Evolutionary conservation across 169 alveolate species (phyloP).

Genomic region (Cytauxzoon felis): DNA sequence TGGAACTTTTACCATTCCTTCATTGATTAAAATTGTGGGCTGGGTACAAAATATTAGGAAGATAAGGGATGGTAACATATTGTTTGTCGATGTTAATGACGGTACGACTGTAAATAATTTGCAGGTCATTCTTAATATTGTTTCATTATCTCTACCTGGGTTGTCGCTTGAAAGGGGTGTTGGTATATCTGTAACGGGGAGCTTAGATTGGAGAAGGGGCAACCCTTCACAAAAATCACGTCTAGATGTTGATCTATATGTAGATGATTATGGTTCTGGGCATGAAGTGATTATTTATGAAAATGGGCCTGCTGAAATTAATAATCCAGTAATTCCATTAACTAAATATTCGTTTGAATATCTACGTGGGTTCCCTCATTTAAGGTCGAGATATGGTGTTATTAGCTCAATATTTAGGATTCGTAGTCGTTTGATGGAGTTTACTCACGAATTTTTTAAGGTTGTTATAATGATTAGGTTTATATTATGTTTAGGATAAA

Average conservation of each 20-base stretch:
- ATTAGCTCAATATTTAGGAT: conserved; percentile 81
- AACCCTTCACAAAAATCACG: conserved; percentile 66
- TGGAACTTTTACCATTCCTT: neutral
- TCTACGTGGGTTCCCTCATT: conserved; percentile 66
- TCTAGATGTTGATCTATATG: conserved; percentile 50
- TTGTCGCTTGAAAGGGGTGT: conserved; percentile 75
- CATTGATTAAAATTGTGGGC: conserved; percentile 29
- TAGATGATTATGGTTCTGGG: conserved; percentile 52
- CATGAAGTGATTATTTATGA: conserved; percentile 20
- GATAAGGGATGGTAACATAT: conserved; percentile 74
- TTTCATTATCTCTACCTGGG: no score
- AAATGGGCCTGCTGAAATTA: conserved; percentile 37
- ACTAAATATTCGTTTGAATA: conserved; percentile 64
- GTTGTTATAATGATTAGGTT: conserved; percentile 75
- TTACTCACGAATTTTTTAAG: conserved; percentile 80
- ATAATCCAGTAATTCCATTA: conserved; percentile 68
- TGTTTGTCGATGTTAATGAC: conserved; percentile 84
- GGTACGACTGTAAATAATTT: conserved; percentile 80
- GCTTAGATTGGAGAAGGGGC: conserved; percentile 73
- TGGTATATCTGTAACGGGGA: conserved; percentile 76
- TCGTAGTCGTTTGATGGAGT: conserved; percentile 79
- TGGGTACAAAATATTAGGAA: conserved; percentile 68
- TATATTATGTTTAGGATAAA: conserved; percentile 66
- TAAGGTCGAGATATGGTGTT: conserved; percentile 68
- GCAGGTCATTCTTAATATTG: conserved; percentile 74